These are phyloP conservation scores for Oenanthe javanica DNA, from an alignment of 140 eudicot genomes.

Conservation along the genomic window DNA sequence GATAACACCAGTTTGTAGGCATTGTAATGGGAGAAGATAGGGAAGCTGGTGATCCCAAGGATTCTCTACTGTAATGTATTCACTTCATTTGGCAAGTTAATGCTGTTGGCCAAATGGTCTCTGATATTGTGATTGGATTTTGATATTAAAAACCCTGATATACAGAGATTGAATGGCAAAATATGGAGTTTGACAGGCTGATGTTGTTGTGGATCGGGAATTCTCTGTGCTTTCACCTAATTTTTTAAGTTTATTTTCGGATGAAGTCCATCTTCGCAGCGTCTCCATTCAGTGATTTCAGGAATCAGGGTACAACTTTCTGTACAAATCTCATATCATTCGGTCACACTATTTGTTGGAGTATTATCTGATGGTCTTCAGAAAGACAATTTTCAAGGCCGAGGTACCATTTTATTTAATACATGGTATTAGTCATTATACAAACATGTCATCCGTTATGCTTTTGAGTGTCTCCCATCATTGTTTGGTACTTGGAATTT, in stretches of 20 bases:
- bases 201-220: background rate
- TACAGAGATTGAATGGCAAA: background rate
- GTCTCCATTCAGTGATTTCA: background rate
- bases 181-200: background rate
- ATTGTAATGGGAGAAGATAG: background rate
- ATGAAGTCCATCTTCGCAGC: background rate
- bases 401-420: background rate
- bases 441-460: background rate
- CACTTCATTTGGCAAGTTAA: background rate
- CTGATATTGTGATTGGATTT: background rate
- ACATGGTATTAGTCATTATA: background rate
- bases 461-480: background rate
- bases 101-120: background rate
- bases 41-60: background rate
- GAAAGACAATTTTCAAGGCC: background rate
- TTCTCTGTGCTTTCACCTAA: background rate
- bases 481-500: background rate
- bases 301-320: background rate
- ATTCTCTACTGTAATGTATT: background rate
- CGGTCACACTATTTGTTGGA: background rate
- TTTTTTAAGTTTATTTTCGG: background rate
- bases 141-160: background rate
- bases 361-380: background rate
- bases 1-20: background rate
- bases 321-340: background rate